phyloP scores from a whole-genome alignment of 1,284 basidiomycete species.

The Ceratobasidium sp. region DNA sequence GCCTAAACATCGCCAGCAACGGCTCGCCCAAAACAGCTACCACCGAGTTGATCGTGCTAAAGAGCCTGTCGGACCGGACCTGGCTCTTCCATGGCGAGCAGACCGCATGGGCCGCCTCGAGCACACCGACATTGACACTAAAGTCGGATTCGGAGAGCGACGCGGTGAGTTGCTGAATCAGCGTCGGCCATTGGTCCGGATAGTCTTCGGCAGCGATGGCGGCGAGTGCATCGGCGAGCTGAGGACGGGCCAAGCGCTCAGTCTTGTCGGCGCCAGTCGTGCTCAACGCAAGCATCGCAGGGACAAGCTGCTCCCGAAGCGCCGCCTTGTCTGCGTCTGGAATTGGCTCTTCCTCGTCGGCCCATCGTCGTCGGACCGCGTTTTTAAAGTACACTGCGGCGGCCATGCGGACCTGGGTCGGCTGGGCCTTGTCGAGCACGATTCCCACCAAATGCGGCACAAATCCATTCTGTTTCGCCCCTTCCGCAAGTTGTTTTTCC shows the following conservation, averaged over 20 bases:
- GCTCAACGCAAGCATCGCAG: slow-evolving; percentile 82
- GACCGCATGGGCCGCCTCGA: slow-evolving; percentile 95
- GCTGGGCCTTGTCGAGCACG: slow-evolving; percentile 70
- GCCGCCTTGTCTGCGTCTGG: slow-evolving; percentile 69
- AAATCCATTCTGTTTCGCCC: slow-evolving; percentile 80
- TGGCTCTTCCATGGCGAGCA: slow-evolving; percentile 92
- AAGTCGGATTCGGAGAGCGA: slow-evolving; percentile 82
- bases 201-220: slow-evolving; percentile 89
- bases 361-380: slow-evolving; percentile 82
- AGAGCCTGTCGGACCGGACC: slow-evolving; percentile 87
- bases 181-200: slow-evolving; percentile 80
- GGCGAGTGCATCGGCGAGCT: slow-evolving; percentile 88
- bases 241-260: slow-evolving; percentile 74
- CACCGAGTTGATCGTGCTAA: slow-evolving; percentile 92
- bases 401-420: slow-evolving; percentile 76
- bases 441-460: slow-evolving; percentile 73
- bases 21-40: slow-evolving; percentile 82
- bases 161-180: slow-evolving; percentile 88
- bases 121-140: slow-evolving; percentile 85
- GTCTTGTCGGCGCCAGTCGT: slow-evolving; percentile 50
- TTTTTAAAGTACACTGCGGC: slow-evolving; percentile 92
- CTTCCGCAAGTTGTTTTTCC: slow-evolving; percentile 71
- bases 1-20: slow-evolving; percentile 81
- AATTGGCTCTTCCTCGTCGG: slow-evolving; percentile 67
- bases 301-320: slow-evolving; percentile 73